Evolutionary conservation across 2,329 filamentous ascomycete species (phyloP).

Genomic region (Botrytis medusae): DNA sequence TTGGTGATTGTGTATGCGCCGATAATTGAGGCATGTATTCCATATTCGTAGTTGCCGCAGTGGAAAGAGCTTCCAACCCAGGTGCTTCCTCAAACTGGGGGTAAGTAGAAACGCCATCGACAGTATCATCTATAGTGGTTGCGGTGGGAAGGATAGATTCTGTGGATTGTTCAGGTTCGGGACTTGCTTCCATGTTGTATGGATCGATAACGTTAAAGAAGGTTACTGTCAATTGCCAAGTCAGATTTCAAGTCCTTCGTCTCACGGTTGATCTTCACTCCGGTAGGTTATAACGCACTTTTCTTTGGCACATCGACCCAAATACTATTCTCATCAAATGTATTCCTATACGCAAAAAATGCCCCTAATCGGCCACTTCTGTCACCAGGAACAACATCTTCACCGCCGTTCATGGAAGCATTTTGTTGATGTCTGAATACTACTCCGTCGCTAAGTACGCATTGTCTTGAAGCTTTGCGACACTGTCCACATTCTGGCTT

Average conservation of each 20-base stretch:
- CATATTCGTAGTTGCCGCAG: slow-evolving; percentile 48
- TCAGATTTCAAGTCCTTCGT: slow-evolving; percentile 31
- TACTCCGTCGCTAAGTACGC: slow-evolving; percentile 60
- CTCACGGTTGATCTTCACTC: background rate
- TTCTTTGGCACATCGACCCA: slow-evolving; percentile 63
- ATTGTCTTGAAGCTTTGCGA: slow-evolving; percentile 56
- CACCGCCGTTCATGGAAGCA: slow-evolving; percentile 61
- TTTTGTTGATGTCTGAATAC: slow-evolving; percentile 70
- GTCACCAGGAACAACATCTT: slow-evolving; percentile 40
- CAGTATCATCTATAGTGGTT: slow-evolving; percentile 27
- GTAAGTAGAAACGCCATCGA: slow-evolving; percentile 32
- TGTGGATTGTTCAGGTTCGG: slow-evolving; percentile 39
- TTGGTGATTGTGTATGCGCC: slow-evolving; percentile 27
- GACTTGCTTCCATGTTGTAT: slow-evolving; percentile 52
- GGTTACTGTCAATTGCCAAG: slow-evolving; percentile 45
- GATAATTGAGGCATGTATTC: slow-evolving; percentile 38
- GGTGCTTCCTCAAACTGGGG: slow-evolving; percentile 44
- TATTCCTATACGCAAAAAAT: slow-evolving; percentile 67
- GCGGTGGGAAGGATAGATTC: slow-evolving; percentile 24
- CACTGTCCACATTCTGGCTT: slow-evolving; percentile 62
- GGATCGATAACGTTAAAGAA: slow-evolving; percentile 64
- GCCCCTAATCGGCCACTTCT: slow-evolving; percentile 49
- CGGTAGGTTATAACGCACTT: slow-evolving; percentile 41
- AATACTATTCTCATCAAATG: slow-evolving; percentile 58
- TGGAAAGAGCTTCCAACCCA: slow-evolving; percentile 55